These are phyloP conservation scores for Schizonepeta tenuifolia DNA, from an alignment of 257 asterid genomes.

Conservation along the genomic window DNA sequence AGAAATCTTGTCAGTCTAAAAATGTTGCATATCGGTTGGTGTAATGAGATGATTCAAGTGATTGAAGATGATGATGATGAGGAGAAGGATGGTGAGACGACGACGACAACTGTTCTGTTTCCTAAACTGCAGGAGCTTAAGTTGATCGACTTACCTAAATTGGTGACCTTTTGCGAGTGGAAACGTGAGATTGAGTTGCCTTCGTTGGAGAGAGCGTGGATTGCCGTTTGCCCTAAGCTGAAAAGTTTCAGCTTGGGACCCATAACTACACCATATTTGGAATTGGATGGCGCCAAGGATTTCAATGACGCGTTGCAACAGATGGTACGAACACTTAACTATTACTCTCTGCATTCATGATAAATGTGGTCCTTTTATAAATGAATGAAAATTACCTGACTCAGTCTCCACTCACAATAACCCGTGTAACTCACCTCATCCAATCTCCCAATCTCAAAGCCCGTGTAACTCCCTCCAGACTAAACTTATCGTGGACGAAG, in stretches of 20 bases:
- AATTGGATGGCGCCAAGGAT: not conserved
- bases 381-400: too few relatives aligned
- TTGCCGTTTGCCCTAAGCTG: not conserved
- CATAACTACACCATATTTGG: not conserved
- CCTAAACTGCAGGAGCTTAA: not conserved
- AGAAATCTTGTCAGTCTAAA: not conserved
- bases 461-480: too few relatives aligned
- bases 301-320: not conserved
- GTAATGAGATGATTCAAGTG: not conserved
- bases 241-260: not conserved
- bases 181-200: not conserved
- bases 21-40: accelerated
- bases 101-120: not conserved
- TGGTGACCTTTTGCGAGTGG: not conserved
- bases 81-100: not conserved
- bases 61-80: not conserved
- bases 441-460: too few relatives aligned
- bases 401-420: too few relatives aligned
- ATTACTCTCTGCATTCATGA: too few relatives aligned
- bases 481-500: too few relatives aligned
- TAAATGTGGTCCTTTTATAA: too few relatives aligned
- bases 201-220: not conserved
- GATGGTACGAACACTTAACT: too few relatives aligned
- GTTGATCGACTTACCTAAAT: not conserved
- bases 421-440: too few relatives aligned